Evolutionary conservation across 1,139 yeast genomes (phyloP), one percentile per base, ranked within the genome.

Genomic region (Arxiozyma telluris): DNA sequence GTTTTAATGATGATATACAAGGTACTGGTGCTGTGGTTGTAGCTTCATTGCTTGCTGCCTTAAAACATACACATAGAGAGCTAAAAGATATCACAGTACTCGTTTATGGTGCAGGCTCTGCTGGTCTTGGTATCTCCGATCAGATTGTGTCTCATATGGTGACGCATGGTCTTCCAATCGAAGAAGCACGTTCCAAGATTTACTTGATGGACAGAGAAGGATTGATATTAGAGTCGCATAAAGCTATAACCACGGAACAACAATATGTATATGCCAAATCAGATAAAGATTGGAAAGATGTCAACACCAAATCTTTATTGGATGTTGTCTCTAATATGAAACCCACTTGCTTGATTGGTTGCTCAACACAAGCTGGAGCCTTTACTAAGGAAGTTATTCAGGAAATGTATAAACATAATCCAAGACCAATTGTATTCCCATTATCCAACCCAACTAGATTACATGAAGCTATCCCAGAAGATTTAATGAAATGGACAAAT

Each of bases 21-120:
- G 98, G 98, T 63, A 91, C 98, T 18, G 98, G 98, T 63, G 98
- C 98, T 44, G 98, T 91, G 56, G 96, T 93, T 6, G 84, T 89
- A 85, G 94, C 96, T 18, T 90, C 97, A 1, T 80, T 91, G 72
- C 79, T 89, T 57, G 96, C 97, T 22, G 98, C 95, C 22, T 76
- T 89, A 66, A 81, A 84, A 68, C 84, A 79, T 66, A 80, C 93
- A 18, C 74, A 84, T 60, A 78, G 85, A 65, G 73, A 84, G 46
- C 76, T 91, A 61, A 71, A 81, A 50, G 93, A 88, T 56, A 75
- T 86, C 47, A 73, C 79, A 63, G 80, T 89, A 52, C 76, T 93
- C 50, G 80, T 93, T 54, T 91, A 83, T 68, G 98, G 98, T 59
- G 96, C 98, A 21, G 98, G 98, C 51, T 84, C 96, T 53, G 98